Percentiles rank a stretch among this genome's conserved stretches.
Evolutionary conservation across 352 stramenopile species (phyloP).

Genomic region (Discostella stelligera): DNA sequence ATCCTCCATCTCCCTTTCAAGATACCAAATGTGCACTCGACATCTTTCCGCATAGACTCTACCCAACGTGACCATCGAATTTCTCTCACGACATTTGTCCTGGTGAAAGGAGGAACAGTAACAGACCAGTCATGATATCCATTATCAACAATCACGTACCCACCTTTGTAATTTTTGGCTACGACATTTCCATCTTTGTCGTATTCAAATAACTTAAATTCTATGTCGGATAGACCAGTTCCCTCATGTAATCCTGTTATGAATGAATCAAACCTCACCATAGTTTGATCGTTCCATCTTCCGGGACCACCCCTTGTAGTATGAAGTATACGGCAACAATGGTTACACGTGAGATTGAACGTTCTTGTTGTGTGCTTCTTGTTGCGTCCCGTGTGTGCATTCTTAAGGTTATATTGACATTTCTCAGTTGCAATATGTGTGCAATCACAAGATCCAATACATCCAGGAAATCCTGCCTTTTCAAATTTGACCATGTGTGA

Average conservation of each 20-base stretch:
- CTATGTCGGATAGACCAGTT: not conserved
- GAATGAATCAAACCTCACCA: conserved; percentile 18
- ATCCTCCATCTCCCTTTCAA: conserved; percentile 31
- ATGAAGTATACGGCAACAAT: conserved; percentile 7
- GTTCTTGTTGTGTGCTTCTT: not conserved
- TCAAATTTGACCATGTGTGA: conserved; percentile 1
- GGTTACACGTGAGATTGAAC: conserved; percentile 1
- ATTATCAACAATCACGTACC: conserved; percentile 16
- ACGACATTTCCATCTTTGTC: conserved; percentile 4
- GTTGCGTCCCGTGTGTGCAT: not conserved
- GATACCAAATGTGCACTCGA: conserved; percentile 44
- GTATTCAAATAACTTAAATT: not conserved
- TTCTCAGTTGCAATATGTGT: not conserved
- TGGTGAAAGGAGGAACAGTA: conserved; percentile 15
- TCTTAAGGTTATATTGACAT: not conserved
- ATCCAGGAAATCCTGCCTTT: not conserved
- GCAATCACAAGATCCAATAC: not conserved
- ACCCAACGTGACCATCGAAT: conserved; percentile 33
- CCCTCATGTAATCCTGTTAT: not conserved
- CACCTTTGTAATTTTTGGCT: conserved; percentile 16
- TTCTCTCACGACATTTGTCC: not conserved
- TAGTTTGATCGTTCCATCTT: conserved; percentile 29
- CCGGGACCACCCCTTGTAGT: conserved; percentile 12
- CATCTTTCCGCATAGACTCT: conserved; percentile 41
- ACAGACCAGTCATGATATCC: conserved; percentile 10